Conservation (phyloP, 345 rosid genomes). For the Microcos paniculata region DNA sequence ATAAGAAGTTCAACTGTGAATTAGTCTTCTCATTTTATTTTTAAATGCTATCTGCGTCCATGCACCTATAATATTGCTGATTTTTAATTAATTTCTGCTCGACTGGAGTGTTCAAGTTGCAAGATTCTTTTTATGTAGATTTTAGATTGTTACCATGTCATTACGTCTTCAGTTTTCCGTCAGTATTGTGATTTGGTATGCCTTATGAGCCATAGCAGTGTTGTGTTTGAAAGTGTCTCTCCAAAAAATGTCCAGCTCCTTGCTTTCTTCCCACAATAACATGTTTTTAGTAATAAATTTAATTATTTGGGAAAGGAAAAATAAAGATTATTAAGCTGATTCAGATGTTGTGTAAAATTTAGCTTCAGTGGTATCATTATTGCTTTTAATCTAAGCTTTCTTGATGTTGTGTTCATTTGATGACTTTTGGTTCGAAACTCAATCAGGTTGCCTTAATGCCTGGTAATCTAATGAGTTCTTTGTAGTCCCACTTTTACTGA, state of each 20-base stretch:
- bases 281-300: neutral
- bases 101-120: neutral
- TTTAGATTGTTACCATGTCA: neutral
- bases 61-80: neutral
- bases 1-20: neutral
- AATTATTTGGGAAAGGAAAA: neutral
- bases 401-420: neutral
- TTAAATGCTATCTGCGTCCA: neutral
- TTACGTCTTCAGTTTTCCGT: neutral
- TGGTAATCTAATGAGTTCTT: neutral
- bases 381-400: neutral
- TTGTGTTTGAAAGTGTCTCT: neutral
- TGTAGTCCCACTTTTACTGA: neutral
- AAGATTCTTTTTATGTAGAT: neutral
- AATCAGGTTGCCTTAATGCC: neutral
- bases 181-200: neutral
- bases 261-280: neutral
- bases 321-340: neutral
- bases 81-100: neutral
- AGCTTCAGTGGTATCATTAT: neutral
- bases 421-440: neutral
- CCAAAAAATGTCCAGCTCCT: neutral
- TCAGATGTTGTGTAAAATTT: neutral
- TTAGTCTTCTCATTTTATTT: neutral
- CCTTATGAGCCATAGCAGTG: neutral